A percentile compares a stretch with the other conserved stretches of the same genome.
Conservation (phyloP, 345 rosid species). For the Corymbia maculata region DNA sequence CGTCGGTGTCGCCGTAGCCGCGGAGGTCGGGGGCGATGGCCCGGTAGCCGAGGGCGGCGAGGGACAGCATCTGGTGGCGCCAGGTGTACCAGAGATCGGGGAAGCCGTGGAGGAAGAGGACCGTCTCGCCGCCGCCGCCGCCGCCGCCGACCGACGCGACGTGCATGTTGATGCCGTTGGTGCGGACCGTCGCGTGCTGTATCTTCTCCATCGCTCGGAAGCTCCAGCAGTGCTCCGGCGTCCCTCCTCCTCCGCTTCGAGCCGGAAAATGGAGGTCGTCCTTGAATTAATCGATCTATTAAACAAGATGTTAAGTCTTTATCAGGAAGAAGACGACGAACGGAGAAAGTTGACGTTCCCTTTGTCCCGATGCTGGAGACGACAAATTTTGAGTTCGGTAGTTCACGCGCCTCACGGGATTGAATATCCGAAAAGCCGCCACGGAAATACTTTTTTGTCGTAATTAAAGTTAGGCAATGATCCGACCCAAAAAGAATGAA, state of each 20-base stretch:
- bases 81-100: conserved; percentile 71
- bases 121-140: conserved; percentile 42
- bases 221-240: not conserved
- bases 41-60: conserved; percentile 51
- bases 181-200: conserved; percentile 38
- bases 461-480: not conserved
- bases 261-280: not conserved
- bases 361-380: not conserved
- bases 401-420: not conserved
- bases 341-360: not conserved
- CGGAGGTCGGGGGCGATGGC: conserved; percentile 73
- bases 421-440: not conserved
- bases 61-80: conserved; percentile 63
- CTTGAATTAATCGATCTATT: not conserved
- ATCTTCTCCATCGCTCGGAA: conserved; percentile 40
- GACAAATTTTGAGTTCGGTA: too few relatives aligned
- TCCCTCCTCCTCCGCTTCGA: not conserved
- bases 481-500: not conserved
- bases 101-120: conserved; percentile 67
- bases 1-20: conserved; percentile 63
- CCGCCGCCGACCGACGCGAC: conserved; percentile 54
- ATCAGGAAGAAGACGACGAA: not conserved
- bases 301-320: not conserved
- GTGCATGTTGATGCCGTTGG: conserved; percentile 65
- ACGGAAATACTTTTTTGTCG: not conserved